These are phyloP conservation scores for Buxus sempervirens DNA, from an alignment of 164 flowering plant species.

Conservation along the genomic window DNA sequence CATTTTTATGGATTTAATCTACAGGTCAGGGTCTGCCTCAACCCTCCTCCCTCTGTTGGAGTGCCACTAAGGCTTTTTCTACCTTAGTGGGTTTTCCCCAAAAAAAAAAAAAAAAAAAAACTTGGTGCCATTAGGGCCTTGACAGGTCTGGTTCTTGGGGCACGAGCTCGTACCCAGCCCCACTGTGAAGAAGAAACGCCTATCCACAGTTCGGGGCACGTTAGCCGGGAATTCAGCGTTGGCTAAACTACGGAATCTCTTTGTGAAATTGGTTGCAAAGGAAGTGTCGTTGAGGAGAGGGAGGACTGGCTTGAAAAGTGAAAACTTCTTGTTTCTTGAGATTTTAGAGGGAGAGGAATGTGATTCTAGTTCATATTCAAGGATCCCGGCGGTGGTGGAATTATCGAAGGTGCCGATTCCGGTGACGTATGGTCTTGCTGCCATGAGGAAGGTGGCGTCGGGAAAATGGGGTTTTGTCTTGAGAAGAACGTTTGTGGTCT, in stretches of 20 bases:
- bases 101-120: too few species aligned
- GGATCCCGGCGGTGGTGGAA: conserved; percentile 20
- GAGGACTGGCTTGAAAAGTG: conserved; percentile 13
- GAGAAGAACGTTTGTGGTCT: conserved; percentile 45
- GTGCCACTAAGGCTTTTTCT: too few species aligned
- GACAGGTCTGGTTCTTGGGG: conserved; percentile 18
- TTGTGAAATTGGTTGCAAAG: conserved; percentile 10
- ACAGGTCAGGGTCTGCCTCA: too few species aligned
- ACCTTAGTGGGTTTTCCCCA: too few species aligned
- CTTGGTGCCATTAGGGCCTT: conserved; percentile 31
- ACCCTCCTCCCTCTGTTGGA: too few species aligned
- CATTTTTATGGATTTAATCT: too few species aligned
- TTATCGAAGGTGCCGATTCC: conserved; percentile 18
- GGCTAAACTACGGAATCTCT: conserved; percentile 13
- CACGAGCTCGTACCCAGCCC: conserved; percentile 20
- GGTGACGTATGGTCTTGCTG: conserved; percentile 15
- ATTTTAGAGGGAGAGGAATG: neutral
- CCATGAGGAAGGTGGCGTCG: conserved; percentile 17
- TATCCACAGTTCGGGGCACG: conserved; percentile 12
- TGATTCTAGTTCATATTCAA: conserved; percentile 6
- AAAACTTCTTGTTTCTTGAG: neutral
- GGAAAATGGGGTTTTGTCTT: conserved; percentile 11
- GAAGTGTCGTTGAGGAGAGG: conserved; percentile 18
- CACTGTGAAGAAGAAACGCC: conserved; percentile 18
- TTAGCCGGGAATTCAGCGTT: conserved; percentile 15